These are phyloP conservation scores for Scorias spongiosa DNA, from an alignment of 2,329 filamentous ascomycete species.

Conservation along the genomic window DNA sequence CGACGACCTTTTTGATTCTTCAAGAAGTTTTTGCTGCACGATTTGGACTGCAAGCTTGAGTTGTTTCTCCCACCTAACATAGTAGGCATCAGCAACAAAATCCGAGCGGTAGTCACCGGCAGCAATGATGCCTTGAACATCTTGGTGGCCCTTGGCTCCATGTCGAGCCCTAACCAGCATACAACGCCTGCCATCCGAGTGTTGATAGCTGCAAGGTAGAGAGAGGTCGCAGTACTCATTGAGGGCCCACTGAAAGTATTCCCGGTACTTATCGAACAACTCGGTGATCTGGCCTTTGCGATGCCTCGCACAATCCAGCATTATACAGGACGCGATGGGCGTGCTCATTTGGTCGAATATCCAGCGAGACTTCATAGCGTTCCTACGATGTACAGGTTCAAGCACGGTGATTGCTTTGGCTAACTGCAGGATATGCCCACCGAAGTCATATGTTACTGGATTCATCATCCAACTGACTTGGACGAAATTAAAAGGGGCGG, in stretches of 20 bases:
- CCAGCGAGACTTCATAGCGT: slow-evolving; percentile 6
- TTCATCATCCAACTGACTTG: slow-evolving; percentile 25
- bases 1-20: neutral
- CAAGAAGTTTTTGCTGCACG: neutral
- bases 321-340: slow-evolving; percentile 32
- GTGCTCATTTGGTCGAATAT: slow-evolving; percentile 25
- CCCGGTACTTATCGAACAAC: slow-evolving; percentile 21
- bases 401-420: slow-evolving; percentile 10
- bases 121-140: slow-evolving; percentile 2
- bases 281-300: slow-evolving; percentile 1
- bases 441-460: slow-evolving; percentile 29
- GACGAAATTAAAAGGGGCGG: slow-evolving; percentile 34
- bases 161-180: slow-evolving; percentile 25
- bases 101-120: slow-evolving; percentile 3
- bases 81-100: slow-evolving; percentile 1
- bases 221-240: slow-evolving; percentile 25
- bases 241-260: slow-evolving; percentile 18
- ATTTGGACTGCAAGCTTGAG: neutral
- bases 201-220: slow-evolving; percentile 26
- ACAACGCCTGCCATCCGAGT: slow-evolving; percentile 14
- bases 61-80: slow-evolving; percentile 11
- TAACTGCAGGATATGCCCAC: slow-evolving; percentile 30
- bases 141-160: slow-evolving; percentile 11
- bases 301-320: slow-evolving; percentile 24
- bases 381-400: slow-evolving; percentile 4